Evolutionary conservation across 2,329 filamentous ascomycete genomes (phyloP).

Genomic region (Juglanconis oblonga): DNA sequence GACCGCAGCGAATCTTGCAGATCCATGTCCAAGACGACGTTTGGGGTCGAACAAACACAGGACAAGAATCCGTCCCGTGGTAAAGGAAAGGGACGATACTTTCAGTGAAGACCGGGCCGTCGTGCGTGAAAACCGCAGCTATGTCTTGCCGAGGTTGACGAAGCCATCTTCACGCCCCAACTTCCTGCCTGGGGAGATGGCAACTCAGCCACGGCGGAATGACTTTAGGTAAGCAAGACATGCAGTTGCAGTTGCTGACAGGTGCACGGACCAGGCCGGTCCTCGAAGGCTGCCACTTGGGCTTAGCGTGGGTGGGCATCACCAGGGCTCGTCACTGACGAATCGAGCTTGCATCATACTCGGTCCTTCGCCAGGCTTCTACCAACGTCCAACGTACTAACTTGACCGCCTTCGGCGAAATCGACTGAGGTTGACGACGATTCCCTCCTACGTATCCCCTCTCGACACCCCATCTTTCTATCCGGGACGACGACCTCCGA

Average conservation of each 20-base stretch:
- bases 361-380: constrained; percentile 14
- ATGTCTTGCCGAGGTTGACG: too few relatives aligned
- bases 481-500: neutral
- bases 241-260: neutral
- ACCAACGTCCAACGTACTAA: neutral
- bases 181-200: too few relatives aligned
- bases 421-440: constrained; percentile 11
- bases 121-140: too few relatives aligned
- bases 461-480: neutral
- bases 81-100: too few relatives aligned
- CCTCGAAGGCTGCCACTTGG: neutral
- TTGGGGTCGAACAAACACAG: neutral
- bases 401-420: constrained; percentile 11
- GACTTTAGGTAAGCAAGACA: neutral
- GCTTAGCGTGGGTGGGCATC: neutral
- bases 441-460: neutral
- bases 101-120: too few relatives aligned
- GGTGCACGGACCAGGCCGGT: neutral
- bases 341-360: constrained; percentile 20
- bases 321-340: neutral
- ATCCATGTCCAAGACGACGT: constrained; percentile 8
- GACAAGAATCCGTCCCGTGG: neutral
- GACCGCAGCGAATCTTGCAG: neutral
- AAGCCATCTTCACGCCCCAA: too few relatives aligned
- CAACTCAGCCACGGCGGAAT: too few relatives aligned